These are phyloP conservation scores for Hymenoscyphus repandus DNA, from an alignment of 2,329 filamentous ascomycete genomes.

Conservation along the genomic window DNA sequence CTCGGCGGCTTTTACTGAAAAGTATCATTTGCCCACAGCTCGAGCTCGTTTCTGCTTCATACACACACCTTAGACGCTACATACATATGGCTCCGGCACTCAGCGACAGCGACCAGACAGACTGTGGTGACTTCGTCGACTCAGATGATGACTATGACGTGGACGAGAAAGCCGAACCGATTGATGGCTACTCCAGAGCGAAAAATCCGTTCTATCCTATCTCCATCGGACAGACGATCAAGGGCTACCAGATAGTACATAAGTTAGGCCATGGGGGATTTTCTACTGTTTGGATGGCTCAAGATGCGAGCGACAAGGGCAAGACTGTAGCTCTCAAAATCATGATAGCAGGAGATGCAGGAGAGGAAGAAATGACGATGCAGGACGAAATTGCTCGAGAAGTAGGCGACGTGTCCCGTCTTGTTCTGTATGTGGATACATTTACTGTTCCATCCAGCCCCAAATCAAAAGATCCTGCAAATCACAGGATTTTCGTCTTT, in stretches of 20 bases:
- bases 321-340: slow-evolving; percentile 17
- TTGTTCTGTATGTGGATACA: slow-evolving; percentile 7
- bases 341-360: slow-evolving; percentile 6
- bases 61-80: too few species aligned
- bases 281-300: slow-evolving; percentile 42
- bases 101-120: too few species aligned
- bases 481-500: slow-evolving; percentile 11
- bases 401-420: slow-evolving; percentile 7
- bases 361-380: slow-evolving; percentile 9
- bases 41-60: too few species aligned
- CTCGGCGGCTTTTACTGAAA: too few species aligned
- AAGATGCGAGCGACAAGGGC: slow-evolving; percentile 18
- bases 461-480: not conserved
- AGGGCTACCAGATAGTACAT: slow-evolving; percentile 39
- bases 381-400: slow-evolving; percentile 12
- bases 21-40: too few species aligned
- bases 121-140: too few species aligned
- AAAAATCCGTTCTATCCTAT: slow-evolving; percentile 20
- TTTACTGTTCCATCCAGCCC: slow-evolving; percentile 3
- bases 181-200: not conserved
- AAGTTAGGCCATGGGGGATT: slow-evolving; percentile 42
- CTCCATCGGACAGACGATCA: slow-evolving; percentile 37
- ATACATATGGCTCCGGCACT: too few species aligned
- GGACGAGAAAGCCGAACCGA: not conserved
- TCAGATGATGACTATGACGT: too few species aligned